phyloP scores from a whole-genome alignment of 768 basidiomycete genomes.

The Punctularia strigosozonata region DNA sequence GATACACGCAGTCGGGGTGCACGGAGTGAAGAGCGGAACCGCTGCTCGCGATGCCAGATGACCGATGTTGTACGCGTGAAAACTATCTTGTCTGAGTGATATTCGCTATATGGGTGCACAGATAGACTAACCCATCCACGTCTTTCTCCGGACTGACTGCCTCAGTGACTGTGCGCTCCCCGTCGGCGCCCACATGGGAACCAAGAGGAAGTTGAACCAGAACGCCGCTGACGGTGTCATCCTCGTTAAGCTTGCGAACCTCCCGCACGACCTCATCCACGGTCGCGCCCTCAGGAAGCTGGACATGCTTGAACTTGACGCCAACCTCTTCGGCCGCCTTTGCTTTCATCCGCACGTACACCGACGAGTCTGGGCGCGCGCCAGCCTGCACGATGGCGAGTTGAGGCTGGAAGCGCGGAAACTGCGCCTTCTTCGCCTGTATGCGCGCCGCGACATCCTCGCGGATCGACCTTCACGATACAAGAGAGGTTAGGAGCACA shows the following conservation, averaged over 20 bases:
- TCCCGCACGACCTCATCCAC: conserved; percentile 66
- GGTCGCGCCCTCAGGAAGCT: conserved; percentile 51
- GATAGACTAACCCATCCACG: conserved; percentile 71
- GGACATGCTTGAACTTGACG: conserved; percentile 75
- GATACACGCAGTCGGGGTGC: conserved; percentile 91
- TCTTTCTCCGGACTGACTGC: conserved; percentile 91
- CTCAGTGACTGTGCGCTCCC: conserved; percentile 88
- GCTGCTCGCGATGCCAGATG: conserved; percentile 86
- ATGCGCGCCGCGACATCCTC: conserved; percentile 64
- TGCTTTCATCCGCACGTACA: conserved; percentile 95
- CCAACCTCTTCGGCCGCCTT: conserved; percentile 94
- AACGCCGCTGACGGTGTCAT: conserved; percentile 75
- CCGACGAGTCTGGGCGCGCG: conserved; percentile 77
- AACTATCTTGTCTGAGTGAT: conserved; percentile 33
- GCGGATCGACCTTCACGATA: conserved; percentile 72
- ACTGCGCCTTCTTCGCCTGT: conserved; percentile 43
- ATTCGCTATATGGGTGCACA: background rate
- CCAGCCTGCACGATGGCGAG: conserved; percentile 93
- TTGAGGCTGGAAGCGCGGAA: conserved; percentile 84
- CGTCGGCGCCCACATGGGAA: conserved; percentile 67
- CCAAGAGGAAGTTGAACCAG: conserved; percentile 94
- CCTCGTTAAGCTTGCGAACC: conserved; percentile 75
- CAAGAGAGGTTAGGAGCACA: conserved; percentile 6
- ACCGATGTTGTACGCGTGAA: conserved; percentile 98
- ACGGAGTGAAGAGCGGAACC: conserved; percentile 83